phyloP scores from a whole-genome alignment of 2,329 filamentous ascomycete species.

The Neophaeococcomyces mojaviensis region DNA sequence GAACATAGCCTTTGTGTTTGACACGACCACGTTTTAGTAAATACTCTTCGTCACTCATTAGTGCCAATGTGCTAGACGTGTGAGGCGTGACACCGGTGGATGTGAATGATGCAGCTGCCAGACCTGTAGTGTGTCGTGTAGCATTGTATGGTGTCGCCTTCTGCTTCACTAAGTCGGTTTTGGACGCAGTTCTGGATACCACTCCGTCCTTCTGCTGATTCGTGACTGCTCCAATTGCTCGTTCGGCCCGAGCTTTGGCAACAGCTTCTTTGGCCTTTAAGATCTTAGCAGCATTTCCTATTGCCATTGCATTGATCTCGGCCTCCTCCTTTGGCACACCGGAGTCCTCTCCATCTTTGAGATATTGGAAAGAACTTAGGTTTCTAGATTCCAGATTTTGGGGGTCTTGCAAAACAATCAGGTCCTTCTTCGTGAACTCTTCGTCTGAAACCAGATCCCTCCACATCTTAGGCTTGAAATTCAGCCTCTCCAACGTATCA shows the following conservation, averaged over 20 bases:
- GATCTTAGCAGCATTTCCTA: constrained; percentile 76
- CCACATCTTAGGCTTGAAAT: constrained; percentile 97
- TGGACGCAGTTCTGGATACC: constrained; percentile 10
- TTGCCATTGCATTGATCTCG: constrained; percentile 68
- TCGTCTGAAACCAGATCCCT: constrained; percentile 78
- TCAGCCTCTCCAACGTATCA: constrained; percentile 91
- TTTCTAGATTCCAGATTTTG: constrained; percentile 79
- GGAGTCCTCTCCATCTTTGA: constrained; percentile 68
- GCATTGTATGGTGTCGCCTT: constrained; percentile 63
- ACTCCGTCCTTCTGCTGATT: constrained; percentile 32
- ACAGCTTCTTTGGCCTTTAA: constrained; percentile 86
- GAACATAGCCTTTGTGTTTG: constrained; percentile 83
- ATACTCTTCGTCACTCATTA: constrained; percentile 89
- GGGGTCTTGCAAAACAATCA: constrained; percentile 93
- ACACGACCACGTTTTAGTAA: constrained; percentile 87
- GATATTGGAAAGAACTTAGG: constrained; percentile 77
- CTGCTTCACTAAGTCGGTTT: constrained; percentile 8
- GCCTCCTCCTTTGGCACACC: constrained; percentile 63
- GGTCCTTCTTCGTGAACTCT: constrained; percentile 80
- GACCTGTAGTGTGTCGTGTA: constrained; percentile 81
- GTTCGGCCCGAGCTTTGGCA: constrained; percentile 74
- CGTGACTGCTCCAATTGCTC: constrained; percentile 53
- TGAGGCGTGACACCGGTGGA: constrained; percentile 89
- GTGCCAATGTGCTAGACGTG: constrained; percentile 76
- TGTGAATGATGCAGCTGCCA: constrained; percentile 88